Conservation (phyloP, 2,329 filamentous ascomycete genomes). For the Ascocoryne sarcoides region DNA sequence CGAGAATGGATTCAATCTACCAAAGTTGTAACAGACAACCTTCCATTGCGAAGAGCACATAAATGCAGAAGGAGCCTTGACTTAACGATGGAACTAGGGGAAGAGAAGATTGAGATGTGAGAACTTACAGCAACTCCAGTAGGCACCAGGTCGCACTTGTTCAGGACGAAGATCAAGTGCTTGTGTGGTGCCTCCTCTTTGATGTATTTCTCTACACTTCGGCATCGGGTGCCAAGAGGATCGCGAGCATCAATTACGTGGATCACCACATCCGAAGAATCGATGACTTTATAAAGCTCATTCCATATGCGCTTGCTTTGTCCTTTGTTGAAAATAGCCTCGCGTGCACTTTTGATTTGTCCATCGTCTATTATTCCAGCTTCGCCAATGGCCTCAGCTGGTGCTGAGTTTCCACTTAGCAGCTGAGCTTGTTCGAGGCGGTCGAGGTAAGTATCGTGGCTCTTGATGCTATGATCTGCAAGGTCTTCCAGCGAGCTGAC, state of each 20-base stretch:
- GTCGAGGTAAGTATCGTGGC: conserved; percentile 74
- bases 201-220: conserved; percentile 87
- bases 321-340: conserved; percentile 88
- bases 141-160: conserved; percentile 89
- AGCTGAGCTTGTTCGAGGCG: conserved; percentile 70
- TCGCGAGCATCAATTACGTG: conserved; percentile 88
- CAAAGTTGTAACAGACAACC: conserved; percentile 97
- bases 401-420: conserved; percentile 59
- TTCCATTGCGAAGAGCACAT: conserved; percentile 58
- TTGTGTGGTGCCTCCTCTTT: conserved; percentile 91
- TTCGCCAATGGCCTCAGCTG: conserved; percentile 39
- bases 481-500: conserved; percentile 77
- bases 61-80: conserved; percentile 68
- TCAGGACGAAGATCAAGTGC: conserved; percentile 81
- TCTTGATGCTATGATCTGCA: conserved; percentile 68
- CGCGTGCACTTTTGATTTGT: conserved; percentile 55
- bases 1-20: conserved; percentile 78
- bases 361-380: conserved; percentile 33
- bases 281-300: conserved; percentile 89
- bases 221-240: conserved; percentile 81
- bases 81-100: conserved; percentile 58
- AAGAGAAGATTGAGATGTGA: conserved; percentile 10
- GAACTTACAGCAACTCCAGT: conserved; percentile 88
- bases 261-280: conserved; percentile 93
- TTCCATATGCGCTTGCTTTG: conserved; percentile 97